Conservation (phyloP, 192 early-diverging fungal genomes). For the Martensiomyces pterosporus region DNA sequence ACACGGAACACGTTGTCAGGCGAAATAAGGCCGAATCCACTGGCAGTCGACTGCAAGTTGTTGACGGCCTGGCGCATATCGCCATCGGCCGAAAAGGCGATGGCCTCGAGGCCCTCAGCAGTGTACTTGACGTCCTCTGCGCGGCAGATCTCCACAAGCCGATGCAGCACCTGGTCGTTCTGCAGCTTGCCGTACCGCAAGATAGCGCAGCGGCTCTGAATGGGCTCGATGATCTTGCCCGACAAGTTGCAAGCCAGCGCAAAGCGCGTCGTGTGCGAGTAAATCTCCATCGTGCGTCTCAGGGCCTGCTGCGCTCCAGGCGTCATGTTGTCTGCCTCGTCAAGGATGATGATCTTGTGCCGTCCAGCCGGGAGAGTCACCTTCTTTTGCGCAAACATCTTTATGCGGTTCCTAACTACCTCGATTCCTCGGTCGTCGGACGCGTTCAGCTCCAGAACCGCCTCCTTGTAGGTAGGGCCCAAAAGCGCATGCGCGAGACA, state of each 20-base stretch:
- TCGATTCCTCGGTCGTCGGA: conserved; percentile 96
- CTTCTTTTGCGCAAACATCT: conserved; percentile 98
- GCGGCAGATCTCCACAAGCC: conserved; percentile 81
- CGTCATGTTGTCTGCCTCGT: conserved; percentile 99
- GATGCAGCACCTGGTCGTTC: conserved; percentile 72
- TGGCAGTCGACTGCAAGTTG: conserved; percentile 86
- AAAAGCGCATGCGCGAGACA: conserved; percentile 89
- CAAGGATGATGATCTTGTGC: conserved; percentile 90
- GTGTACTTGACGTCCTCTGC: conserved; percentile 81
- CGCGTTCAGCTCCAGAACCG: conserved; percentile 96
- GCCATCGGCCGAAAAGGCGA: conserved; percentile 95
- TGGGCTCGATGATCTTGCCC: conserved; percentile 96
- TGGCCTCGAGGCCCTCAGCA: conserved; percentile 84
- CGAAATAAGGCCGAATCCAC: conserved; percentile 82
- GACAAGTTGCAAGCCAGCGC: conserved; percentile 95
- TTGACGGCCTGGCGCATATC: conserved; percentile 99
- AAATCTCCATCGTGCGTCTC: conserved; percentile 97
- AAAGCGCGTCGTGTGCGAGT: conserved; percentile 92
- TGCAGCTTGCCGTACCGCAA: conserved; percentile 78
- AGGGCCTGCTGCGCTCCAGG: conserved; percentile 95
- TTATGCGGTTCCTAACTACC: conserved; percentile 93
- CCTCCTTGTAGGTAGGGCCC: conserved; percentile 82
- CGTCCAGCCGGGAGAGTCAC: conserved; percentile 86
- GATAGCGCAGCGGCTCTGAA: conserved; percentile 93
- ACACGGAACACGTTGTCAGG: conserved; percentile 94